Percentiles rank a stretch among this genome's conserved stretches.
These are phyloP conservation scores for Berkeleyomyces rouxiae DNA, from an alignment of 2,329 filamentous ascomycete genomes.

Conservation along the genomic window DNA sequence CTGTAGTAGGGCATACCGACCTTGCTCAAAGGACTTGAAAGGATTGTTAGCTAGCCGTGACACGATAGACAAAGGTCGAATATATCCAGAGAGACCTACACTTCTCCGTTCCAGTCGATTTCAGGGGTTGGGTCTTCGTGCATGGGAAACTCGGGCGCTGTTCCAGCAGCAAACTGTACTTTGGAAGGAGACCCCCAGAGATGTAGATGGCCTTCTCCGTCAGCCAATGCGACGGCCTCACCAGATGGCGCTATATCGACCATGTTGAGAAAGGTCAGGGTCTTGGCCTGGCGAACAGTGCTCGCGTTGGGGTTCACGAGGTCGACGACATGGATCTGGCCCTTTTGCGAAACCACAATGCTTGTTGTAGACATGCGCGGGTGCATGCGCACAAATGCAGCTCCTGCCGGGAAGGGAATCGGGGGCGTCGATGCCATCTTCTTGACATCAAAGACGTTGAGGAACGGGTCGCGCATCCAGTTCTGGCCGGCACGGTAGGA, in stretches of 20 bases:
- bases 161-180: slow-evolving; percentile 71
- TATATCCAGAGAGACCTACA: slow-evolving; percentile 31
- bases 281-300: slow-evolving; percentile 68
- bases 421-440: slow-evolving; percentile 75
- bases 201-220: slow-evolving; percentile 62
- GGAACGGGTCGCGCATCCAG: slow-evolving; percentile 77
- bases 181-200: slow-evolving; percentile 81
- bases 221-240: slow-evolving; percentile 66
- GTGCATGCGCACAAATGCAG: slow-evolving; percentile 91
- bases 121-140: slow-evolving; percentile 38
- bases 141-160: slow-evolving; percentile 63
- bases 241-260: slow-evolving; percentile 80
- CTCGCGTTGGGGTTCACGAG: slow-evolving; percentile 84
- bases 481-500: slow-evolving; percentile 57
- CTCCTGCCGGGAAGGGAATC: slow-evolving; percentile 81
- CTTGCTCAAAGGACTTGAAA: slow-evolving; percentile 53
- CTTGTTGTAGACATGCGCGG: slow-evolving; percentile 89
- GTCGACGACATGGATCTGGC: slow-evolving; percentile 91
- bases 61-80: not conserved
- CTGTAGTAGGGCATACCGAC: slow-evolving; percentile 90
- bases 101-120: slow-evolving; percentile 55
- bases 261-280: slow-evolving; percentile 55
- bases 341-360: slow-evolving; percentile 79
- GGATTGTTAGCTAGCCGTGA: slow-evolving; percentile 11
- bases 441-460: slow-evolving; percentile 92